Evolutionary conservation across 2,329 filamentous ascomycete species (phyloP).

Genomic region (Magnaporthiopsis poae): DNA sequence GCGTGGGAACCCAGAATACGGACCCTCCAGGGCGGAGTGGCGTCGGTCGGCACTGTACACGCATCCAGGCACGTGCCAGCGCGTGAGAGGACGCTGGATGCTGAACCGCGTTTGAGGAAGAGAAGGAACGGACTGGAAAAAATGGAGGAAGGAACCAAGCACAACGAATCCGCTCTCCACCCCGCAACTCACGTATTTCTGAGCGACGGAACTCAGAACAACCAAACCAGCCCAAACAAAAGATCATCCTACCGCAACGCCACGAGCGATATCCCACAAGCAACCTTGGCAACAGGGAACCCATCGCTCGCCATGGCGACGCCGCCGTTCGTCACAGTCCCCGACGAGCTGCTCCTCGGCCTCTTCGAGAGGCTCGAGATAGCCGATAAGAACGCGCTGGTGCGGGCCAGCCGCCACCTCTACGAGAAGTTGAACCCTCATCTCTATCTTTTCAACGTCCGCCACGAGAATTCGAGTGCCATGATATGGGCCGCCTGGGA

Average conservation of each 20-base stretch:
- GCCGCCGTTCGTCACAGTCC: neutral
- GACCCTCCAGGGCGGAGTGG: too few relatives aligned
- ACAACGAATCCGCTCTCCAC: too few relatives aligned
- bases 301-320: neutral
- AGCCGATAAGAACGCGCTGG: constrained; percentile 2
- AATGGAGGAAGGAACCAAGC: too few relatives aligned
- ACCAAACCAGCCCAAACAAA: neutral
- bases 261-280: neutral
- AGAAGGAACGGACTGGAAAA: too few relatives aligned
- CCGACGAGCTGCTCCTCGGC: constrained; percentile 4
- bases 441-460: constrained; percentile 4
- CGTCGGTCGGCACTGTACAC: too few relatives aligned
- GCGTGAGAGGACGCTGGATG: too few relatives aligned
- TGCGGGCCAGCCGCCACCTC: neutral
- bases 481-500: constrained; percentile 2
- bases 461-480: neutral
- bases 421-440: neutral
- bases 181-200: too few relatives aligned
- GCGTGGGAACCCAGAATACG: too few relatives aligned
- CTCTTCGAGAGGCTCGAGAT: neutral
- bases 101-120: too few relatives aligned
- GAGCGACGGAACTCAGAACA: neutral
- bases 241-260: too few relatives aligned
- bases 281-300: neutral
- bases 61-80: too few relatives aligned